Base-by-base conservation (phyloP, 306 rosid genomes). In the Fagus crenata region DNA sequence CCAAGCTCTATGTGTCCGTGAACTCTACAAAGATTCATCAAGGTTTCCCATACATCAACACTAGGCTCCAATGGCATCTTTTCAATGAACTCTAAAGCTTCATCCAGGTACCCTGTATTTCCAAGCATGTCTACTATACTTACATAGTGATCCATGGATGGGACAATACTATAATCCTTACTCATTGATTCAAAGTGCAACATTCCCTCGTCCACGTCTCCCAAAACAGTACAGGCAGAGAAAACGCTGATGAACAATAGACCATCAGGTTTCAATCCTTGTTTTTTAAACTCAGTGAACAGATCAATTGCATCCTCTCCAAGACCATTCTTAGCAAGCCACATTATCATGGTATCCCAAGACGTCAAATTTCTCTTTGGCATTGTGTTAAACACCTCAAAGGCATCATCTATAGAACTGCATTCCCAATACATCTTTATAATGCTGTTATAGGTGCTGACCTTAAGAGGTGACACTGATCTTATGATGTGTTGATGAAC, bases 41-140 rank as follows among this genome's bases (percentile, higher is more conserved):
- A 55, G 41, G 89, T 85, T 83, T 83, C 89, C 97, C 96, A 90
- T 67, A 90, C 51, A 75, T 81, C 89, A 78, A 63, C 86, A 61
- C 58, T 86, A 46, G 51, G 51, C 11, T 46, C 51, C 51, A 46
- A 9, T 46, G 51, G 51, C 51, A 46, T 46, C 14, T 32, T 46
- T 46, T 46, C 51, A 46, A 90, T 84, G 81, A 92, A 90, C 69
- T 87, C 93, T 68, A 92, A 82, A 61, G 96, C 96, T 83, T 92
- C 97, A 71, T 87, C 92, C 56, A 90, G 89, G 79, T 69, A 77
- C 55, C 97, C 97, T 53, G 46, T 53, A 85, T 90, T 87, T 73
- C 96, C 97, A 35, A 90, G 78, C 96, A 92, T 89, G 85, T 89
- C 87, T 55, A 92, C 90, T n/a, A 89, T 77, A 79, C 92, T 79